Evolutionary conservation across 2,329 filamentous ascomycete species (phyloP).

Genomic region (Trichoderma citrinoviride): DNA sequence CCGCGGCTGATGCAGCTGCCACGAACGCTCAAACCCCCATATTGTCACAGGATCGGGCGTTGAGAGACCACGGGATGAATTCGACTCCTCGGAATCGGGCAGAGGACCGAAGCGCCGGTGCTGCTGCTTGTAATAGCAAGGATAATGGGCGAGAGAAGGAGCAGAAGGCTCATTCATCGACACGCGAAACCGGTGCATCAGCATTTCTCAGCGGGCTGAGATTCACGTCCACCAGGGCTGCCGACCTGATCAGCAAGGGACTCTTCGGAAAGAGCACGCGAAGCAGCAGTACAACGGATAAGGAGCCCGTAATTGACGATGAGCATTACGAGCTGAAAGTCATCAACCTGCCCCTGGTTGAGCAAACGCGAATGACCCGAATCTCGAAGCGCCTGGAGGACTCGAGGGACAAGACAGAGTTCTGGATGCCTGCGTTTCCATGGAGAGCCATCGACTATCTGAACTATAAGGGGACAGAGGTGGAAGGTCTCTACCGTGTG

Average conservation of each 20-base stretch:
- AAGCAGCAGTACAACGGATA: constrained; percentile 68
- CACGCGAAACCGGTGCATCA: constrained; percentile 60
- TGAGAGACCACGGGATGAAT: constrained; percentile 65
- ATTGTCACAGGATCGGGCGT: constrained; percentile 62
- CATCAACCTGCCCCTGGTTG: constrained; percentile 79
- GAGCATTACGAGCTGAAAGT: constrained; percentile 82
- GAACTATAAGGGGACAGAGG: constrained; percentile 90
- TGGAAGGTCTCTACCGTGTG: constrained; percentile 89
- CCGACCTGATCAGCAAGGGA: constrained; percentile 77
- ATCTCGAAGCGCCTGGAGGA: constrained; percentile 87
- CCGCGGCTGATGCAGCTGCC: not conserved
- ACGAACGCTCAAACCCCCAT: constrained; percentile 59
- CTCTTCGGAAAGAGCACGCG: constrained; percentile 76
- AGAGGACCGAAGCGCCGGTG: constrained; percentile 56
- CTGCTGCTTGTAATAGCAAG: constrained; percentile 39
- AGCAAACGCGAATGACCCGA: constrained; percentile 85
- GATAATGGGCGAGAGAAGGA: constrained; percentile 46
- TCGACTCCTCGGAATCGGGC: constrained; percentile 68
- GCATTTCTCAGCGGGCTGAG: constrained; percentile 72
- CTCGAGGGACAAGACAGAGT: constrained; percentile 93
- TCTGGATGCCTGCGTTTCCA: constrained; percentile 96
- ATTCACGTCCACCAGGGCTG: constrained; percentile 69
- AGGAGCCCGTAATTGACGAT: constrained; percentile 65
- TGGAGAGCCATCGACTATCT: constrained; percentile 96
- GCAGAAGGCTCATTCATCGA: constrained; percentile 48